Evolutionary conservation across 352 stramenopile genomes (phyloP).

Genomic region (Pythium phragmitis): DNA sequence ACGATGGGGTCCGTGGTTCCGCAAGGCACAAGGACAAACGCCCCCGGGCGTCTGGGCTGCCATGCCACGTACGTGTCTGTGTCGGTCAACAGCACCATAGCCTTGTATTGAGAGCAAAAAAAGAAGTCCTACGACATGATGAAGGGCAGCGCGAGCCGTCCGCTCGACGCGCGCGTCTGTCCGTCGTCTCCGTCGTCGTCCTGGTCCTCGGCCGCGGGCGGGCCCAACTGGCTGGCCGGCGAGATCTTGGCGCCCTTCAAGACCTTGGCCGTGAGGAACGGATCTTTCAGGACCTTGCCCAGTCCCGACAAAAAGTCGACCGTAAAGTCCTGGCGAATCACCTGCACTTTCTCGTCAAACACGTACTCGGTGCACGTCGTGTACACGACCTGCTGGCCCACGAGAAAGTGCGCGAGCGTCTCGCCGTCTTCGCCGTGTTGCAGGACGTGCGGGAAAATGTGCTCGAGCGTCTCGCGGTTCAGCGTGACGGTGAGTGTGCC

Average conservation of each 20-base stretch:
- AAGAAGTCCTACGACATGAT: conserved; percentile 25
- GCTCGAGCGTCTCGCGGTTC: conserved; percentile 54
- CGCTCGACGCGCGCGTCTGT: neutral
- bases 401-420: conserved; percentile 48
- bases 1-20: too few species aligned
- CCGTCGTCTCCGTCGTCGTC: neutral
- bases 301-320: conserved; percentile 61
- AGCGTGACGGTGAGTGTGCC: conserved; percentile 43
- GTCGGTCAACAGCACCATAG: too few species aligned
- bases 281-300: conserved; percentile 29
- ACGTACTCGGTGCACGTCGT: conserved; percentile 53
- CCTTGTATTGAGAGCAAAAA: too few species aligned
- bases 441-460: conserved; percentile 67
- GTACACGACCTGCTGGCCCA: conserved; percentile 54
- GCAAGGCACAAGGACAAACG: too few species aligned
- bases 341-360: conserved; percentile 50
- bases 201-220: neutral
- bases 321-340: conserved; percentile 50
- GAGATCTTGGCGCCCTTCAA: conserved; percentile 14
- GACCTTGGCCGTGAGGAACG: conserved; percentile 22
- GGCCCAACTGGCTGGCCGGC: conserved; percentile 6
- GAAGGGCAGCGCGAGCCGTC: conserved; percentile 23
- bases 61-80: too few species aligned
- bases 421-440: conserved; percentile 29
- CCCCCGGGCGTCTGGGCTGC: too few species aligned